These are phyloP conservation scores for Echium plantagineum DNA, from an alignment of 257 asterid genomes.

Conservation along the genomic window DNA sequence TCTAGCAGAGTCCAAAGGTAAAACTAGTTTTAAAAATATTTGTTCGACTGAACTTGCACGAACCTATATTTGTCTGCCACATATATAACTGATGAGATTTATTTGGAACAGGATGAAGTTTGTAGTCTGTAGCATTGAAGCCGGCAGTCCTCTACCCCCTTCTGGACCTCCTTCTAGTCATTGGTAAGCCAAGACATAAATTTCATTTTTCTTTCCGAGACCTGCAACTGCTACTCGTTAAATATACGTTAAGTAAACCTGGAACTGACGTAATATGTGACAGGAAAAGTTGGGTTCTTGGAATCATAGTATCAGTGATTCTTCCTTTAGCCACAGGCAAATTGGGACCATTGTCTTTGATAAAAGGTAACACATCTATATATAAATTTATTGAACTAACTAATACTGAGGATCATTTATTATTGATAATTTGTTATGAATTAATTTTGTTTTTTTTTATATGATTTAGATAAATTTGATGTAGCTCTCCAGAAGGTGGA, in stretches of 20 bases:
- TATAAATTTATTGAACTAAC: too few species aligned
- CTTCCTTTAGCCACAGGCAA: slow-evolving; percentile 6
- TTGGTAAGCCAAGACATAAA: neutral
- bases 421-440: too few species aligned
- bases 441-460: too few species aligned
- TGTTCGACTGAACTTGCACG: too few species aligned
- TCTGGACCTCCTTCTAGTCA: slow-evolving; percentile 1
- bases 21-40: neutral
- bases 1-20: neutral
- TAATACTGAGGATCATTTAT: too few species aligned
- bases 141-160: neutral
- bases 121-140: slow-evolving; percentile 4
- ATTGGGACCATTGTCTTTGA: neutral
- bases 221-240: too few species aligned
- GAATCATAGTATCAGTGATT: slow-evolving; percentile 3
- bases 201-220: too few species aligned
- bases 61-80: too few species aligned
- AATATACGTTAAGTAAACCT: too few species aligned
- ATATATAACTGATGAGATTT: neutral
- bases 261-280: too few species aligned
- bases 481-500: neutral
- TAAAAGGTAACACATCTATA: slow-evolving; percentile 3
- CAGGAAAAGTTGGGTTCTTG: slow-evolving; percentile 13
- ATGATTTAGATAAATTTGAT: neutral
- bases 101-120: slow-evolving; percentile 2